Percentiles rank a stretch among this genome's conserved stretches.
phyloP scores from a whole-genome alignment of 345 rosid genomes.

The Clarkia xantiana region DNA sequence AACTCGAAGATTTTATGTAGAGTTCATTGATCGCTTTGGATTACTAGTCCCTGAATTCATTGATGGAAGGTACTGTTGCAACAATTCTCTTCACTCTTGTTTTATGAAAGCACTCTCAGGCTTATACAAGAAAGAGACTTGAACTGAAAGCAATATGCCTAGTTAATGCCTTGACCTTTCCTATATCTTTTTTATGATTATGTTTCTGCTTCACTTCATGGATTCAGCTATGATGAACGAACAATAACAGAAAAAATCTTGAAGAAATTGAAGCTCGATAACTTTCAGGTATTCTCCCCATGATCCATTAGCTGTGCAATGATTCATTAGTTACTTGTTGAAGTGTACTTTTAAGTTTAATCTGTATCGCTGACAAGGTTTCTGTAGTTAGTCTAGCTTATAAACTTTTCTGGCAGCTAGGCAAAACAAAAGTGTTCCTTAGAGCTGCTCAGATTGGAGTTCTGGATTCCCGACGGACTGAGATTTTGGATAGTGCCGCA shows the following conservation, averaged over 20 bases:
- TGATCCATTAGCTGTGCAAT: neutral
- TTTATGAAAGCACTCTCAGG: too few species aligned
- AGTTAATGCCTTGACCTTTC: too few species aligned
- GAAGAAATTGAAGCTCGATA: conserved; percentile 53
- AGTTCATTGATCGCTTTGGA: conserved; percentile 94
- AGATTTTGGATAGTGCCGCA: conserved; percentile 78
- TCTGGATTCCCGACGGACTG: conserved; percentile 69
- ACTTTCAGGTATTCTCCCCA: conserved; percentile 60
- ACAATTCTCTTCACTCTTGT: neutral
- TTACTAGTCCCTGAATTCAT: conserved; percentile 52
- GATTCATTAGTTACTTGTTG: too few species aligned
- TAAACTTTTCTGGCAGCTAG: conserved; percentile 48
- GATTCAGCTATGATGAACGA: conserved; percentile 61
- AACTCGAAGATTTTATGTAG: conserved; percentile 68
- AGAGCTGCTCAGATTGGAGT: conserved; percentile 95
- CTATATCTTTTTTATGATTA: too few species aligned
- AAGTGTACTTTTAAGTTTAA: too few species aligned
- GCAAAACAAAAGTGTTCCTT: conserved; percentile 87
- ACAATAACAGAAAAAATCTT: conserved; percentile 61
- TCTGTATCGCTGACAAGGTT: too few species aligned
- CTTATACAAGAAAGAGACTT: too few species aligned
- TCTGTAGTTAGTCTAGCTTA: neutral
- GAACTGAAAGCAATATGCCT: too few species aligned
- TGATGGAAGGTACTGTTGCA: conserved; percentile 59
- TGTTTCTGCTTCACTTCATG: too few species aligned